A percentile compares a stretch with the other conserved stretches of the same genome.
These are phyloP conservation scores for Nitzschia palea DNA, from an alignment of 108 stramenopile species.

Conservation along the genomic window DNA sequence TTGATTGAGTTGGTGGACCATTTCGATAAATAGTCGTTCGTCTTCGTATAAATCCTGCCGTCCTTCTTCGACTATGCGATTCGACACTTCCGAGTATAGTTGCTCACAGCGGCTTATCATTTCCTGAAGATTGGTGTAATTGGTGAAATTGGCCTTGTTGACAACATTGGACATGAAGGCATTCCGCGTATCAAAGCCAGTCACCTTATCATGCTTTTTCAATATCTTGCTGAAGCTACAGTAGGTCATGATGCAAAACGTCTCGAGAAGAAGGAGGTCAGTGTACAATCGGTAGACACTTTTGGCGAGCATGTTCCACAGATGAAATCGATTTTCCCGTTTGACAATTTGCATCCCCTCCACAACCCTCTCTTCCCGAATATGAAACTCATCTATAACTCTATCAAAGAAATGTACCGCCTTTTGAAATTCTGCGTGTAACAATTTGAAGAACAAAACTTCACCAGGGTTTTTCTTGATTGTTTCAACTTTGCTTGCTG, in stretches of 20 bases:
- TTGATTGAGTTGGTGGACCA: constrained; percentile 75
- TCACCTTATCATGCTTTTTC: constrained; percentile 97
- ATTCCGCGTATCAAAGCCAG: constrained; percentile 72
- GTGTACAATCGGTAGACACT: constrained; percentile 85
- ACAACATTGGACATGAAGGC: constrained; percentile 86
- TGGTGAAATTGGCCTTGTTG: constrained; percentile 73
- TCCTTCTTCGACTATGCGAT: constrained; percentile 53
- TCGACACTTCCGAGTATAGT: constrained; percentile 64
- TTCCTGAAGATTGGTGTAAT: constrained; percentile 64
- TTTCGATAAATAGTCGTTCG: constrained; percentile 76
- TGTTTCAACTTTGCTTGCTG: background rate
- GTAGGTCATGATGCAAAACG: constrained; percentile 97
- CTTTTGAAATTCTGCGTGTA: constrained; percentile 86
- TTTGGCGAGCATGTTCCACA: constrained; percentile 74
- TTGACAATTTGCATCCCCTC: constrained; percentile 69
- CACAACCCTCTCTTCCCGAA: constrained; percentile 73
- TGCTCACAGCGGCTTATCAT: constrained; percentile 71
- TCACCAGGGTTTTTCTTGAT: constrained; percentile 51
- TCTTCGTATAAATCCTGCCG: constrained; percentile 66
- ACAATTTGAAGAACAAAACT: constrained; percentile 83
- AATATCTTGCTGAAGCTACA: constrained; percentile 94
- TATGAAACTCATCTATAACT: constrained; percentile 64
- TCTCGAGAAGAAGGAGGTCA: constrained; percentile 92
- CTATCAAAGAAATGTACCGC: constrained; percentile 77
- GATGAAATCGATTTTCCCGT: constrained; percentile 36